Evolutionary conservation across 371 early-diverging fungal genomes (phyloP).

Genomic region (Coemansia sp.): DNA sequence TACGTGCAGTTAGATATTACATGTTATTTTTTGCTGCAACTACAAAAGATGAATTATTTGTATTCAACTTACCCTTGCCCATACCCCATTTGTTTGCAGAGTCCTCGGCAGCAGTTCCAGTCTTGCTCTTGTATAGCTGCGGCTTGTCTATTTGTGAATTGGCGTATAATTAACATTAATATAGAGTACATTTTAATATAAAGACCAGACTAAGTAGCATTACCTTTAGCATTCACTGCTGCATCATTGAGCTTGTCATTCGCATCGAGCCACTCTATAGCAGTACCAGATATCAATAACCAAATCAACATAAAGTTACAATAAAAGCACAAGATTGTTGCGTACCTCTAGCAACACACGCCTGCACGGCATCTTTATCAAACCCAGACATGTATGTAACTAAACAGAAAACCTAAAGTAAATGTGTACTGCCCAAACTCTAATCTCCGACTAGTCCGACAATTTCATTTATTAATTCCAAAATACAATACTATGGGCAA

Average conservation of each 20-base stretch:
- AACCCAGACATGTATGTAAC: too few species aligned
- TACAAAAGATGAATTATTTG: too few species aligned
- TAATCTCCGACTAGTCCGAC: too few species aligned
- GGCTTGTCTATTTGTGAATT: constrained; percentile 25
- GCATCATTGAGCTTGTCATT: constrained; percentile 23
- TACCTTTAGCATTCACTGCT: constrained; percentile 5
- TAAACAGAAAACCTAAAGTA: too few species aligned
- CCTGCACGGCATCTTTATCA: too few species aligned
- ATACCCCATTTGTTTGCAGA: constrained; percentile 22
- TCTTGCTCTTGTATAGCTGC: constrained; percentile 21
- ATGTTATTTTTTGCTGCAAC: not conserved
- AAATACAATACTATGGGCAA: not conserved
- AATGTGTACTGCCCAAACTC: too few species aligned
- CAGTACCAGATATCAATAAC: too few species aligned
- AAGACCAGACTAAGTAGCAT: not conserved
- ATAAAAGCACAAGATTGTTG: too few species aligned
- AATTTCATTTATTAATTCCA: not conserved
- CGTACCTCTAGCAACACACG: too few species aligned
- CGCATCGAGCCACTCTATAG: constrained; percentile 44
- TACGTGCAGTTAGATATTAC: not conserved
- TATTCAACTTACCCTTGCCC: constrained; percentile 19
- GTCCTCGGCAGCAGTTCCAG: not conserved
- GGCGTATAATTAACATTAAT: not conserved
- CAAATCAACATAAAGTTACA: too few species aligned
- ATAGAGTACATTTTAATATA: too few species aligned